Evolutionary conservation across 73 alveolate species (phyloP).

Genomic region (Paramecium biaurelia): DNA sequence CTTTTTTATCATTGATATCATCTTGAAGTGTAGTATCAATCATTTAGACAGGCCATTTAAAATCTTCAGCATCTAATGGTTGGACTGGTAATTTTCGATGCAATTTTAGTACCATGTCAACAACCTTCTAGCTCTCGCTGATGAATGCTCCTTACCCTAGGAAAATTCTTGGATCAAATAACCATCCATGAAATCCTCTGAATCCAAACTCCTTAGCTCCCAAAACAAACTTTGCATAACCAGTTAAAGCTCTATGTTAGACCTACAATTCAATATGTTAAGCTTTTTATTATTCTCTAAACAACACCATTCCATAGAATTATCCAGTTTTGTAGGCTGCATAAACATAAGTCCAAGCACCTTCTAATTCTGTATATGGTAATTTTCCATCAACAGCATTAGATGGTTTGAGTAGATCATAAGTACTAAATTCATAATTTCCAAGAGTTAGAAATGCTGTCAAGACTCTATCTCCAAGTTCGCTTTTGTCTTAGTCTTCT

Average conservation of each 20-base stretch:
- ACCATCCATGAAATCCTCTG: constrained; percentile 31
- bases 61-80: not conserved
- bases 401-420: not conserved
- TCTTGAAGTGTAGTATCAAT: constrained; percentile 2
- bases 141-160: not conserved
- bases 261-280: constrained; percentile 1
- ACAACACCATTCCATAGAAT: constrained; percentile 29
- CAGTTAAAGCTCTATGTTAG: constrained; percentile 11
- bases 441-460: not conserved
- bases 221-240: not conserved
- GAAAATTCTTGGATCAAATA: constrained; percentile 44
- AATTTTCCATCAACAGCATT: not conserved
- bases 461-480: constrained; percentile 37
- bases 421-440: constrained; percentile 35
- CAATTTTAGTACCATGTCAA: constrained; percentile 13
- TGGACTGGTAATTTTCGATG: constrained; percentile 21
- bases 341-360: constrained; percentile 20
- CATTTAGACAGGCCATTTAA: not conserved
- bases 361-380: not conserved
- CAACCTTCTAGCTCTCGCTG: not conserved
- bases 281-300: not conserved
- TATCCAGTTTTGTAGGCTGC: not conserved
- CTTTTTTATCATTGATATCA: not conserved
- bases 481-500: constrained; percentile 18
- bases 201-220: constrained; percentile 37